These are phyloP conservation scores for Termitomyces sp. DNA, from an alignment of 768 basidiomycete genomes.

Conservation along the genomic window DNA sequence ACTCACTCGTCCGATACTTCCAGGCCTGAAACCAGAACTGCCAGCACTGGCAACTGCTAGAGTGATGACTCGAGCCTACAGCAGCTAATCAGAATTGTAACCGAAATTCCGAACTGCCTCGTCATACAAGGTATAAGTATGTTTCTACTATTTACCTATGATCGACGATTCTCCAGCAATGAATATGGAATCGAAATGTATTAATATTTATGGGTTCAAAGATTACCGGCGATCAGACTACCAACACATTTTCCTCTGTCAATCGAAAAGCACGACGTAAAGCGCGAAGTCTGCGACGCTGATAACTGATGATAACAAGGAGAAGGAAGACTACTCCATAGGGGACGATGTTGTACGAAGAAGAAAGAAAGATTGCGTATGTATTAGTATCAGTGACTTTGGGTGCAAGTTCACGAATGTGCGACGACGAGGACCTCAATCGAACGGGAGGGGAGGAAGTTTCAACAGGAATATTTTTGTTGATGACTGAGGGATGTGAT, in stretches of 20 bases:
- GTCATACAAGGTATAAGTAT: too few relatives aligned
- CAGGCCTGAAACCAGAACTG: too few relatives aligned
- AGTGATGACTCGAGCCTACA: too few relatives aligned
- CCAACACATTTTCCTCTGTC: not conserved
- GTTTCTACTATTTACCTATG: too few relatives aligned
- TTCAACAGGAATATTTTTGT: not conserved
- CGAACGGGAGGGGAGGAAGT: not conserved
- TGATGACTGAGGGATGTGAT: not conserved
- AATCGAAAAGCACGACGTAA: not conserved
- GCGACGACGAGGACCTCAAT: not conserved
- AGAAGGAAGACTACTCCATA: slow-evolving; percentile 1
- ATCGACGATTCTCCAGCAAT: too few relatives aligned
- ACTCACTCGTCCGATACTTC: too few relatives aligned
- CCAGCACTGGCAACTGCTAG: too few relatives aligned
- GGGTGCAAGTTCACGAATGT: not conserved
- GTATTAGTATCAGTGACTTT: not conserved
- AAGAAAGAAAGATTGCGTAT: not conserved
- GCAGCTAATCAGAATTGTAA: too few relatives aligned
- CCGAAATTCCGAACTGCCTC: too few relatives aligned
- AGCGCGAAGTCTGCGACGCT: not conserved
- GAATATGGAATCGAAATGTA: too few relatives aligned
- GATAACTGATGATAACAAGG: slow-evolving; percentile 2
- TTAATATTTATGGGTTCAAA: too few relatives aligned
- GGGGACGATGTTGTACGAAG: not conserved
- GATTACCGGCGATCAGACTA: too few relatives aligned